These are phyloP conservation scores for Sporobolomyces roseus DNA, from an alignment of 768 basidiomycete genomes.

Conservation along the genomic window DNA sequence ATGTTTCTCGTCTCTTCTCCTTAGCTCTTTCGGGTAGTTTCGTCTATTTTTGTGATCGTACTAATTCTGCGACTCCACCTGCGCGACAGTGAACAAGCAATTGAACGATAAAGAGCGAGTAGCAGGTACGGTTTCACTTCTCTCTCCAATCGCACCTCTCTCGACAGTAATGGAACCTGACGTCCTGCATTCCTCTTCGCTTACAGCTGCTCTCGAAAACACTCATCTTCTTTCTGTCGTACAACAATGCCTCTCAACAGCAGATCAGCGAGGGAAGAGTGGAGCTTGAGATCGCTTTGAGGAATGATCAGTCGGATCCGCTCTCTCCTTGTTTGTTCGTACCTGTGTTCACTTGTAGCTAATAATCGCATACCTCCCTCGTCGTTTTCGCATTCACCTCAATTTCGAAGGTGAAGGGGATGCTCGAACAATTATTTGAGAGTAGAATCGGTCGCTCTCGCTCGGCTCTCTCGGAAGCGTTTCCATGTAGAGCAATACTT, in stretches of 20 bases:
- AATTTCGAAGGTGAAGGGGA: too few species aligned
- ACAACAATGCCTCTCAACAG: conserved; percentile 66
- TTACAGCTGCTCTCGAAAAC: conserved; percentile 82
- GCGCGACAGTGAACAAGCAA: conserved; percentile 84
- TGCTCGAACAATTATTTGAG: too few species aligned
- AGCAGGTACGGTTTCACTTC: conserved; percentile 52
- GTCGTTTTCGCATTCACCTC: too few species aligned
- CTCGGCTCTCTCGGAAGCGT: too few species aligned
- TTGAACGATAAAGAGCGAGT: conserved; percentile 98
- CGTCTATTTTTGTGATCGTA: not conserved
- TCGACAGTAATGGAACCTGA: too few species aligned
- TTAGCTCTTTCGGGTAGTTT: too few species aligned
- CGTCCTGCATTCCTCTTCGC: not conserved
- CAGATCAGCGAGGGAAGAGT: conserved; percentile 48
- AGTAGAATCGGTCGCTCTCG: too few species aligned
- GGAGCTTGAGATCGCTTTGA: not conserved
- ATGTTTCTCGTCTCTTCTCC: conserved; percentile 47
- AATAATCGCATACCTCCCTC: too few species aligned
- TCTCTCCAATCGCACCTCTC: too few species aligned
- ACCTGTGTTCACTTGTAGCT: too few species aligned
- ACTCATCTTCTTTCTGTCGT: conserved; percentile 76
- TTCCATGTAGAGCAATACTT: too few species aligned
- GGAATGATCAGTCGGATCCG: not conserved
- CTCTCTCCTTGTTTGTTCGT: not conserved
- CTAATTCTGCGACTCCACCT: not conserved